Percentiles rank a stretch among this genome's conserved stretches.
Conservation (phyloP, 2,329 filamentous ascomycete genomes). For the Penicillium occitanis region DNA sequence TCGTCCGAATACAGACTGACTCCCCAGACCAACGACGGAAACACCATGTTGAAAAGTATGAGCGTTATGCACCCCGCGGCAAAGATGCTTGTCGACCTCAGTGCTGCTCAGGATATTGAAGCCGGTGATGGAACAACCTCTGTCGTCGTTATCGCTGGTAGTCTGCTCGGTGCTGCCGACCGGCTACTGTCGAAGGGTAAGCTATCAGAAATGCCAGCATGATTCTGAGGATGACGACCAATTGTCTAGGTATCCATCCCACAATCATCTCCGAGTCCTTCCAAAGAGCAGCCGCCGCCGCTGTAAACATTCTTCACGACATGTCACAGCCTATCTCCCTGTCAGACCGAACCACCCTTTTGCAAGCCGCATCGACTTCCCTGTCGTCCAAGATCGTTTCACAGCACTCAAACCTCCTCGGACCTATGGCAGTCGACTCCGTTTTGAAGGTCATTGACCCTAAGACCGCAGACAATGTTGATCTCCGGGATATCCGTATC, state of each 20-base stretch:
- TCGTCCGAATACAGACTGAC: constrained; percentile 30
- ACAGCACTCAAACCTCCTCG: constrained; percentile 90
- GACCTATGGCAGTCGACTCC: constrained; percentile 97
- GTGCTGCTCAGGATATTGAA: constrained; percentile 95
- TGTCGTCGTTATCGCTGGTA: constrained; percentile 96
- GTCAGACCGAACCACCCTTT: constrained; percentile 80
- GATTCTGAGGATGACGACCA: not conserved
- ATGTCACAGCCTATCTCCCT: constrained; percentile 95
- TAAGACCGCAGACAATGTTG: constrained; percentile 93
- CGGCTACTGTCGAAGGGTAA: constrained; percentile 78
- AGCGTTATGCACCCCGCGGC: constrained; percentile 98
- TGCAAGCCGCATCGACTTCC: constrained; percentile 95
- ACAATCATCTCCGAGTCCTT: constrained; percentile 97
- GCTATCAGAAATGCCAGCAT: not conserved
- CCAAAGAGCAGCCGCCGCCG: constrained; percentile 85
- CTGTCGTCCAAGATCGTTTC: constrained; percentile 98
- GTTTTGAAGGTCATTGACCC: constrained; percentile 94
- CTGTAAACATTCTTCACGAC: constrained; percentile 84
- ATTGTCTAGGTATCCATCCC: constrained; percentile 70
- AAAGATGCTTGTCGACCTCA: constrained; percentile 98
- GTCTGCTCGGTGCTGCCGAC: constrained; percentile 89
- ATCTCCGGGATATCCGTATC: constrained; percentile 93
- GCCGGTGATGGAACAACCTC: constrained; percentile 98
- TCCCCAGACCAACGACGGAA: constrained; percentile 84
- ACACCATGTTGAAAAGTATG: constrained; percentile 99